These are phyloP conservation scores for Trichosanthes truncata DNA, from an alignment of 306 rosid genomes.

Conservation along the genomic window DNA sequence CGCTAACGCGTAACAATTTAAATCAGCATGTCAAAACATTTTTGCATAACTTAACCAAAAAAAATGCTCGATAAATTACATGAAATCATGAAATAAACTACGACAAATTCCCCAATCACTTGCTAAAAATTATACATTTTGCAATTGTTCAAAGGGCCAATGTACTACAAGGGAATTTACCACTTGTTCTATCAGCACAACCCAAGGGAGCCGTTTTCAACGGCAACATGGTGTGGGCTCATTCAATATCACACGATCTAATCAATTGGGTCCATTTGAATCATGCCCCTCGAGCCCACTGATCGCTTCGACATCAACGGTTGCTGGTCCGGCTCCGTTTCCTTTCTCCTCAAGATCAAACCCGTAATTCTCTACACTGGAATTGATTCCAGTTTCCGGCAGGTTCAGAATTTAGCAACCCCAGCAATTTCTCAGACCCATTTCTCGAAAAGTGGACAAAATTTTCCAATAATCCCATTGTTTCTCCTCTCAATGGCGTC, in stretches of 20 bases:
- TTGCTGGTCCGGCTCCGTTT: slow-evolving; percentile 80
- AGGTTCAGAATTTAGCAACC: slow-evolving; percentile 68
- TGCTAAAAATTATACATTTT: background rate
- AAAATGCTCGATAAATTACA: background rate
- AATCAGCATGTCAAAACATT: background rate
- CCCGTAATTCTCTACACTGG: slow-evolving; percentile 83
- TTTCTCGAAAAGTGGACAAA: slow-evolving; percentile 61
- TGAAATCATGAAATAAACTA: slow-evolving; percentile 16
- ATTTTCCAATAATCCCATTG: slow-evolving; percentile 42
- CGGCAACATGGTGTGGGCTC: slow-evolving; percentile 84
- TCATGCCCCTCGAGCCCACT: slow-evolving; percentile 53
- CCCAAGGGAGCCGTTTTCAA: slow-evolving; percentile 53
- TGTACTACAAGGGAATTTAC: slow-evolving; percentile 51
- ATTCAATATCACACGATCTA: slow-evolving; percentile 61
- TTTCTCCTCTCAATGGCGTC: slow-evolving; percentile 35
- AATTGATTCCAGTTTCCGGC: slow-evolving; percentile 36
- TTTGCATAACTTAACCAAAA: background rate
- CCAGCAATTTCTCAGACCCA: slow-evolving; percentile 67
- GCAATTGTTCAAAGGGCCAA: slow-evolving; percentile 34
- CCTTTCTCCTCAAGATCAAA: slow-evolving; percentile 39
- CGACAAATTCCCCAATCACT: background rate
- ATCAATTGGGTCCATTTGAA: slow-evolving; percentile 68
- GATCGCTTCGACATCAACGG: slow-evolving; percentile 52
- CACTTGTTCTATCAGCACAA: slow-evolving; percentile 78
- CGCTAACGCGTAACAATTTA: background rate